Evolutionary conservation across 768 basidiomycete genomes (phyloP).

Genomic region (Phaeolepiota aurea): DNA sequence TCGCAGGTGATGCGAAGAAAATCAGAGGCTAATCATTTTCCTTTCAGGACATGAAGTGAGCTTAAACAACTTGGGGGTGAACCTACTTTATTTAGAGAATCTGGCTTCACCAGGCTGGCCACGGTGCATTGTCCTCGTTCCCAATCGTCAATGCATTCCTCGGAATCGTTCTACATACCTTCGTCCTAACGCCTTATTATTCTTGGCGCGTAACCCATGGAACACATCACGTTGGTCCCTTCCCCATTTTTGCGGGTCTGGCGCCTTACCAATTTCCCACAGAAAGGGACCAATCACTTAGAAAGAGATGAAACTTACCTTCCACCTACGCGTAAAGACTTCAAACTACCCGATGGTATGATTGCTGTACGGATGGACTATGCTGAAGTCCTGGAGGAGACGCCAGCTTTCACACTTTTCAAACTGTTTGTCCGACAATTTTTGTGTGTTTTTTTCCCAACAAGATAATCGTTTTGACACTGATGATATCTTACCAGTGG

Average conservation of each 20-base stretch:
- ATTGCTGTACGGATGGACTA: conserved; percentile 35
- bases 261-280: no score
- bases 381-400: conserved; percentile 38
- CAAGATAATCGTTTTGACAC: no score
- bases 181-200: conserved; percentile 49
- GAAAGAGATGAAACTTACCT: conserved; percentile 72
- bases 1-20: not conserved
- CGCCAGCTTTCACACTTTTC: conserved; percentile 40
- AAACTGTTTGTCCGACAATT: conserved; percentile 41
- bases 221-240: conserved; percentile 46
- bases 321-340: conserved; percentile 33
- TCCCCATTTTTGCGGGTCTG: not conserved
- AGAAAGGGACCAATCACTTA: conserved; percentile 43
- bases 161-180: conserved; percentile 35
- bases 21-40: conserved; percentile 1
- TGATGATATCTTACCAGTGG: conserved; percentile 19
- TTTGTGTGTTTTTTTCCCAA: no score
- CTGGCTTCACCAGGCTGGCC: conserved; percentile 26
- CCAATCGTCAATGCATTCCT: conserved; percentile 25
- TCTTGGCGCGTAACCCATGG: conserved; percentile 63
- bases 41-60: conserved; percentile 34
- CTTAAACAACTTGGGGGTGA: not conserved
- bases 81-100: not conserved
- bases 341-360: conserved; percentile 33
- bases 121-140: conserved; percentile 36